Conservation (phyloP, 345 rosid species). For the Stellera chamaejasme region DNA sequence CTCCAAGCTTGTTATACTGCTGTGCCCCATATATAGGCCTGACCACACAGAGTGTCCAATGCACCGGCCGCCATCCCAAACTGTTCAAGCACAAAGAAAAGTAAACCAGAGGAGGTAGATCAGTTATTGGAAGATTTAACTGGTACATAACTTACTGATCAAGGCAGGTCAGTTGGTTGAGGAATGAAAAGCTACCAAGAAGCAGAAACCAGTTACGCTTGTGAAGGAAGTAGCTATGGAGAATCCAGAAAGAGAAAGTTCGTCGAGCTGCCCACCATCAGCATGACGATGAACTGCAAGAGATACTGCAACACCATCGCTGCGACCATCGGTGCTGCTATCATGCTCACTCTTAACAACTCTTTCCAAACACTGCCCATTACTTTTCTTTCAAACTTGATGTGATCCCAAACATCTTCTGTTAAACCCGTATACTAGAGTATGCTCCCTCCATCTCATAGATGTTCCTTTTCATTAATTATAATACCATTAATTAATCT, state of each 20-base stretch:
- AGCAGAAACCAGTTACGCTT: conserved; percentile 17
- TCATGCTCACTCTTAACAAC: conserved; percentile 11
- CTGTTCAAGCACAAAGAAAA: not conserved
- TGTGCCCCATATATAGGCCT: conserved; percentile 21
- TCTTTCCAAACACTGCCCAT: conserved; percentile 13
- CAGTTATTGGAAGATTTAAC: too few relatives aligned
- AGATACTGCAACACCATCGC: conserved; percentile 16
- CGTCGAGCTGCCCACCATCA: conserved; percentile 24
- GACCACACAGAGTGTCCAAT: conserved; percentile 21
- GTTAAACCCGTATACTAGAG: too few relatives aligned
- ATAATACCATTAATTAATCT: too few relatives aligned
- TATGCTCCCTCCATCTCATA: too few relatives aligned
- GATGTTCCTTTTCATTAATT: too few relatives aligned
- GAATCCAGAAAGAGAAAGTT: conserved; percentile 18
- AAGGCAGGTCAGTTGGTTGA: not conserved
- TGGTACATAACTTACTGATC: too few relatives aligned
- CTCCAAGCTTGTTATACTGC: conserved; percentile 16
- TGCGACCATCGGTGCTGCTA: conserved; percentile 17
- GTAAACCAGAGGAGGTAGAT: not conserved
- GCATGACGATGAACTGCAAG: conserved; percentile 12
- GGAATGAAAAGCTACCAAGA: conserved; percentile 4
- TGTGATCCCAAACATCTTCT: too few relatives aligned
- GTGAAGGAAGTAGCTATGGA: conserved; percentile 19
- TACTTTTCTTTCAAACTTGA: not conserved
- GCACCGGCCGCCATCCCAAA: conserved; percentile 18